Percentiles rank a stretch among this genome's conserved stretches.
Conservation (phyloP, 1,139 yeast species). For the Suhomyces kunorum region DNA sequence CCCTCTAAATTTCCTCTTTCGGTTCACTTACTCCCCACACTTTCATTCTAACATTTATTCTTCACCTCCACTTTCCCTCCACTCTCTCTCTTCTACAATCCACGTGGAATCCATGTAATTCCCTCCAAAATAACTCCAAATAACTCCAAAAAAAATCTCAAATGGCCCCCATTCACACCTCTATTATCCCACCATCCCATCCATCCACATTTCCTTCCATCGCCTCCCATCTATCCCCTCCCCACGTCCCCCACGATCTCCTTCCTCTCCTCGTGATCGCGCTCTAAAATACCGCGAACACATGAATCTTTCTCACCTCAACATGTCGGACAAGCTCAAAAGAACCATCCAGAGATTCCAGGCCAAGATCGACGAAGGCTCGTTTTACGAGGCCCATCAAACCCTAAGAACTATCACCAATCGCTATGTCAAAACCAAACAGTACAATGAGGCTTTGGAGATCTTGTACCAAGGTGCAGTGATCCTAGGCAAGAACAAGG, state of each 20-base stretch:
- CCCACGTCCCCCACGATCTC: not conserved
- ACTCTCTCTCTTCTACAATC: no score
- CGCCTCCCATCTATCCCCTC: not conserved
- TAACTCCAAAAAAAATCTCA: no score
- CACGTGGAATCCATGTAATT: no score
- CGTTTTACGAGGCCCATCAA: constrained; percentile 93
- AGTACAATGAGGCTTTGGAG: constrained; percentile 70
- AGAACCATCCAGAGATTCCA: constrained; percentile 67
- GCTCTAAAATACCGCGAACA: not conserved
- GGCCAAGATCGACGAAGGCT: constrained; percentile 68
- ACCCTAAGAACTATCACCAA: constrained; percentile 86
- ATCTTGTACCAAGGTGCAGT: constrained; percentile 70
- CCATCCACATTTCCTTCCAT: not conserved
- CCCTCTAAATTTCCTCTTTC: no score
- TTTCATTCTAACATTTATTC: no score
- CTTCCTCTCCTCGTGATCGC: not conserved
- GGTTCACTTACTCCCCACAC: no score
- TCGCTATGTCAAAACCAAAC: constrained; percentile 70
- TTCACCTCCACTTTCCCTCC: no score
- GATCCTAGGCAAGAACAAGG: constrained; percentile 65
- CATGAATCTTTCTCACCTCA: constrained; percentile 1
- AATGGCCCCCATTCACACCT: no score
- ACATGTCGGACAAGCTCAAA: constrained; percentile 45
- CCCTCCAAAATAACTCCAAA: no score
- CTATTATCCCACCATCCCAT: no score